Percentiles rank a stretch among this genome's conserved stretches.
phyloP scores from a whole-genome alignment of 2,329 filamentous ascomycete genomes.

The Paracoccidioides lutzii region DNA sequence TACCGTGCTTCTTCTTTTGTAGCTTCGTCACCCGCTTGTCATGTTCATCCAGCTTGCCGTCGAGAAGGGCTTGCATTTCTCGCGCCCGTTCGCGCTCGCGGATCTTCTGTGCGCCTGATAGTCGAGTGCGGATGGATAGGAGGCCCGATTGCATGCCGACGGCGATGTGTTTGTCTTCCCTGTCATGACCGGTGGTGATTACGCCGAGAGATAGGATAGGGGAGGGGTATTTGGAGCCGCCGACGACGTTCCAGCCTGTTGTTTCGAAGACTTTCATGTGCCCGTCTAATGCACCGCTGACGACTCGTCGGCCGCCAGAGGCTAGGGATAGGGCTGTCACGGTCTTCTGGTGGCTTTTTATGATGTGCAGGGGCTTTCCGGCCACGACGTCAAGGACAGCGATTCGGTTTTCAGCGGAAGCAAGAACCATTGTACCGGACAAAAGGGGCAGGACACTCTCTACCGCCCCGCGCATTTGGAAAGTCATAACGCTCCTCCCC shows the following conservation, averaged over 20 bases:
- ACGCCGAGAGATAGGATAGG: conserved; percentile 77
- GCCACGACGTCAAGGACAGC: conserved; percentile 87
- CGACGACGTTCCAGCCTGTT: conserved; percentile 88
- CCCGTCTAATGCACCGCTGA: conserved; percentile 83
- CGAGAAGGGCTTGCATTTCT: conserved; percentile 71
- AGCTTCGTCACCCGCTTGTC: conserved; percentile 63
- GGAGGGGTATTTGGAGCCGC: conserved; percentile 81
- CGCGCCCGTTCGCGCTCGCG: conserved; percentile 64
- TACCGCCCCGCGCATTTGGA: conserved; percentile 82
- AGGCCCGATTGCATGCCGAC: conserved; percentile 92
- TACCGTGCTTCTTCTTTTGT: conserved; percentile 42
- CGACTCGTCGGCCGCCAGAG: conserved; percentile 64
- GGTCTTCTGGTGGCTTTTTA: conserved; percentile 95
- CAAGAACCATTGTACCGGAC: conserved; percentile 73
- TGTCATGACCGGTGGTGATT: conserved; percentile 51
- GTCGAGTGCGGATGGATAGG: conserved; percentile 78
- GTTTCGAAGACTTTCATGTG: conserved; percentile 97
- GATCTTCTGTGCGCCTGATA: conserved; percentile 68
- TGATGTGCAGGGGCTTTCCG: conserved; percentile 70
- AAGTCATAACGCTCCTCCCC: conserved; percentile 65
- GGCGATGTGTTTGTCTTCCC: conserved; percentile 80
- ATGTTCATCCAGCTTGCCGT: conserved; percentile 64
- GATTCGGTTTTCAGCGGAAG: conserved; percentile 72
- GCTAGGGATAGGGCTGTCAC: conserved; percentile 78
- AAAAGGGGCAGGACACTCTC: conserved; percentile 81